These are phyloP conservation scores for Globisporangium radiosum DNA, from an alignment of 352 stramenopile genomes.

Conservation along the genomic window DNA sequence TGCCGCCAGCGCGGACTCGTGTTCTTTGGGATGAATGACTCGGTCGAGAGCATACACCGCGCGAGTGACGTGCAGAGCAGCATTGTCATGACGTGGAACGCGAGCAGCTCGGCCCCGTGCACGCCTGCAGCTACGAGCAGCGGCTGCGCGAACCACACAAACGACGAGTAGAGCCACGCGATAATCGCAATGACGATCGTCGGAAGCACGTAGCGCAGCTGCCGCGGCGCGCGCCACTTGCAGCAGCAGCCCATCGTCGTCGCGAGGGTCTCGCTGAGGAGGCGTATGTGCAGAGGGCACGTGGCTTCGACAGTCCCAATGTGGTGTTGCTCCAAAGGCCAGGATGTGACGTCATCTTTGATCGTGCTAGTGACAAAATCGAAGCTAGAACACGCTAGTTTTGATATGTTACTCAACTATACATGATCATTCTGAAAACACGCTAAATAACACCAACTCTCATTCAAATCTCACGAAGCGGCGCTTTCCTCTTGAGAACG, in stretches of 20 bases:
- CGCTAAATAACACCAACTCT: too few species aligned
- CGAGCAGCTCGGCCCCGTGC: conserved; percentile 25
- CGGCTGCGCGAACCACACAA: conserved; percentile 46
- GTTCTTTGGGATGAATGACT: conserved; percentile 45
- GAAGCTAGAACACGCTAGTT: too few species aligned
- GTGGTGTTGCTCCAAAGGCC: too few species aligned
- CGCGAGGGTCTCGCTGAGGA: too few species aligned
- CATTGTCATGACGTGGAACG: conserved; percentile 49
- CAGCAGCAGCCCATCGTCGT: conserved; percentile 56
- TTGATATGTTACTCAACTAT: too few species aligned
- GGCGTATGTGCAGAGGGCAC: too few species aligned
- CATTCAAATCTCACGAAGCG: too few species aligned
- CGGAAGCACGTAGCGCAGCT: conserved; percentile 53
- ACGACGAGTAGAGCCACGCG: conserved; percentile 56
- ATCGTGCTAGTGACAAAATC: too few species aligned
- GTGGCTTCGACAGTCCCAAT: too few species aligned
- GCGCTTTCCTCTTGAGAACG: too few species aligned
- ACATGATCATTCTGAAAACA: too few species aligned
- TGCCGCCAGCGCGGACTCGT: conserved; percentile 13
- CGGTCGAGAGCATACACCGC: conserved; percentile 44
- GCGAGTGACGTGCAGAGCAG: conserved; percentile 53
- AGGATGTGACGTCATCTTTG: too few species aligned
- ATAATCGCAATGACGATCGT: conserved; percentile 45
- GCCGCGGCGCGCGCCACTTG: conserved; percentile 39
- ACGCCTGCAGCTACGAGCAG: conserved; percentile 27